Conservation (phyloP, 2,329 filamentous ascomycete genomes). For the Diaporthe aspalathi region DNA sequence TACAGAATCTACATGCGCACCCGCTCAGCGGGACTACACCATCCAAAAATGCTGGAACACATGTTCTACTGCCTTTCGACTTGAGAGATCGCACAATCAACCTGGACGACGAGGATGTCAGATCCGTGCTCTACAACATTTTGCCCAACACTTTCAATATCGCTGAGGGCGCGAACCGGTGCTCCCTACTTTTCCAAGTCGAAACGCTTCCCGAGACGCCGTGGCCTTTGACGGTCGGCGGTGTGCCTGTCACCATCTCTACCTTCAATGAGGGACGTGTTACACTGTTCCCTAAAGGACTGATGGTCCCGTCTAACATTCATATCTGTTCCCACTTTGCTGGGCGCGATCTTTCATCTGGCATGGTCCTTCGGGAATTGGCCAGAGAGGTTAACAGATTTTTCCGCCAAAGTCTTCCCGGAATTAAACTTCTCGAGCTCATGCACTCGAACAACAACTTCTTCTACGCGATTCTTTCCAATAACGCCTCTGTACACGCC, state of each 20-base stretch:
- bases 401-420: background rate
- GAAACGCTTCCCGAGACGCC: background rate
- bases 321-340: background rate
- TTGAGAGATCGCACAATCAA: background rate
- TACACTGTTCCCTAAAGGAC: background rate
- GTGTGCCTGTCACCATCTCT: background rate
- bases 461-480: background rate
- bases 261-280: background rate
- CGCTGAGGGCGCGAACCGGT: background rate
- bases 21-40: background rate
- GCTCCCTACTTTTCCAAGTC: background rate
- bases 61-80: background rate
- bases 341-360: background rate
- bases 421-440: background rate
- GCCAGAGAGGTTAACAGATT: background rate
- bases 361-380: background rate
- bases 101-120: background rate
- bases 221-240: background rate
- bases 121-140: background rate
- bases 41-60: background rate
- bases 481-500: background rate
- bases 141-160: background rate
- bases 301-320: background rate
- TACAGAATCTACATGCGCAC: background rate
- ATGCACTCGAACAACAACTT: background rate